These are phyloP conservation scores for Neurospora tetrasperma DNA, from an alignment of 495 filamentous ascomycete genomes.

Conservation along the genomic window DNA sequence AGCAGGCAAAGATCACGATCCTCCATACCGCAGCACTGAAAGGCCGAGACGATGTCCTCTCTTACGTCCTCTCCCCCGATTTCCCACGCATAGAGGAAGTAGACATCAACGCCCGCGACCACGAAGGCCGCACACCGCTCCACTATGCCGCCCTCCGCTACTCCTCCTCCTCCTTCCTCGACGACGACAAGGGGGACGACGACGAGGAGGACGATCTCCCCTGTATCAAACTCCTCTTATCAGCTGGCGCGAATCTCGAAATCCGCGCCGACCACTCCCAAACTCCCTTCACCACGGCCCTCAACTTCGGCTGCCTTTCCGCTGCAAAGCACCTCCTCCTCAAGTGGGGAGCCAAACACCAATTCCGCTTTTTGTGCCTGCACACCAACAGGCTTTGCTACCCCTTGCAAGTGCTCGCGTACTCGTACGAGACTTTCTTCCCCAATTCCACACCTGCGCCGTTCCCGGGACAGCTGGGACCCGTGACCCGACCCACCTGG, in stretches of 20 bases:
- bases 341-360: background rate
- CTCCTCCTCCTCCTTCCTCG: background rate
- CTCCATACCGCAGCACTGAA: background rate
- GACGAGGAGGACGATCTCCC: background rate
- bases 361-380: background rate
- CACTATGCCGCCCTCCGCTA: background rate
- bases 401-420: background rate
- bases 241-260: background rate
- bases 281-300: background rate
- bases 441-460: no score
- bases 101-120: background rate
- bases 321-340: background rate
- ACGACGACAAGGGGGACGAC: background rate
- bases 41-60: background rate
- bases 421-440: background rate
- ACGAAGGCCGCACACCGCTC: background rate
- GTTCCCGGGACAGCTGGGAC: background rate
- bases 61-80: background rate
- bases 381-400: background rate
- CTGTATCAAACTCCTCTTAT: background rate
- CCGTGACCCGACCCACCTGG: background rate
- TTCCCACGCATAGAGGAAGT: background rate
- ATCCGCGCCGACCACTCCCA: background rate
- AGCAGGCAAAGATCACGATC: background rate
- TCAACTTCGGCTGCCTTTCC: background rate